Evolutionary conservation across 495 filamentous ascomycete genomes (phyloP).

Genomic region (Trichocladium antarcticum): DNA sequence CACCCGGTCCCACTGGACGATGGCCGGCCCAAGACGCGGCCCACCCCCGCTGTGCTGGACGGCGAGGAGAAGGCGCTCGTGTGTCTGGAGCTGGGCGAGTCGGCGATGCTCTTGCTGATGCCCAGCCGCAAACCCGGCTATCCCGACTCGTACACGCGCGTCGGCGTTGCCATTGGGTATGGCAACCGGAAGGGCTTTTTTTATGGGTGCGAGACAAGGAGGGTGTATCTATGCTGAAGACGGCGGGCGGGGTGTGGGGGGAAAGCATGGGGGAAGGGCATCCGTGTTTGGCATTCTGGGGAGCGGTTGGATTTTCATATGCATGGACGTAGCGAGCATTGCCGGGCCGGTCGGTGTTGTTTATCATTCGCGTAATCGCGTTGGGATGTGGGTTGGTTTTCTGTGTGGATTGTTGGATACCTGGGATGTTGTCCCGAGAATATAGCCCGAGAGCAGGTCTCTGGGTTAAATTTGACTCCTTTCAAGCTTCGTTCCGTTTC

Average conservation of each 20-base stretch:
- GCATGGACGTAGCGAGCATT: no score
- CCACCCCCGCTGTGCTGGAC: constrained; percentile 10
- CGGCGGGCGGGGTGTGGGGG: neutral
- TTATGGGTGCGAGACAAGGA: constrained; percentile 20
- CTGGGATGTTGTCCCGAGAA: no score
- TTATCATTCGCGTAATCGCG: no score
- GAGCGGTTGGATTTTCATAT: no score
- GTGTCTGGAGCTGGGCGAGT: constrained; percentile 25
- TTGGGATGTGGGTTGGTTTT: no score
- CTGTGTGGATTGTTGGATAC: no score
- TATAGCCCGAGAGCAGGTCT: no score
- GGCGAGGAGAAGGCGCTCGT: constrained; percentile 20
- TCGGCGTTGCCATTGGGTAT: constrained; percentile 22
- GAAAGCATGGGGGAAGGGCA: no score
- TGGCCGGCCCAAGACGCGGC: neutral
- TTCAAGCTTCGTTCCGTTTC: no score
- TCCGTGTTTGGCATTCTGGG: neutral
- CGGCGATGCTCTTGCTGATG: constrained; percentile 24
- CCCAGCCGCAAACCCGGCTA: neutral
- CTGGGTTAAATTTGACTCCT: no score
- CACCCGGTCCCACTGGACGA: neutral
- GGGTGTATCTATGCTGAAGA: constrained; percentile 12
- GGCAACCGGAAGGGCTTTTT: constrained; percentile 22
- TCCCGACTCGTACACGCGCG: constrained; percentile 11
- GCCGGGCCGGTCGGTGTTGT: no score